Evolutionary conservation across 768 basidiomycete genomes (phyloP).

Genomic region (Naganishia antarctica): DNA sequence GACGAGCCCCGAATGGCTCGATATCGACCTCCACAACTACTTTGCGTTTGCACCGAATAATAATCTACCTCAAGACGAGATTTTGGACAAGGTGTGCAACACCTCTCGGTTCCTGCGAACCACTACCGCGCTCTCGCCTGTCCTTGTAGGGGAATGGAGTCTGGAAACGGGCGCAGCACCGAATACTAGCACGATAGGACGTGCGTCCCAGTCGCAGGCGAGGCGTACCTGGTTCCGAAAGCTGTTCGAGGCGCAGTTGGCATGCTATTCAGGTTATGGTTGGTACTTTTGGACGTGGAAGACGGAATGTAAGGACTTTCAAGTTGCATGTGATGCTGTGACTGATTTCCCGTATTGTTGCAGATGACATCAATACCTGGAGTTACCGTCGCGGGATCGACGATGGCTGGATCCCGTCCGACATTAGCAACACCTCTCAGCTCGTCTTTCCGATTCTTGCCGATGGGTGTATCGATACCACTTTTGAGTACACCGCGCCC

Average conservation of each 20-base stretch:
- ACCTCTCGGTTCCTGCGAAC: constrained; percentile 36
- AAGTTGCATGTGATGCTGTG: too few species aligned
- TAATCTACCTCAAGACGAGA: constrained; percentile 40
- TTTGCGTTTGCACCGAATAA: constrained; percentile 44
- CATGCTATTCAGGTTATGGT: constrained; percentile 40
- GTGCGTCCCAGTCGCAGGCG: constrained; percentile 32
- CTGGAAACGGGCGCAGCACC: constrained; percentile 39
- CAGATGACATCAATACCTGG: constrained; percentile 47
- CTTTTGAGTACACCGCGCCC: constrained; percentile 43
- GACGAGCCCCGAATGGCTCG: constrained; percentile 27
- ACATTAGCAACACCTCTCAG: constrained; percentile 41
- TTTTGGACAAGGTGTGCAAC: constrained; percentile 44
- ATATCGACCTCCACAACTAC: constrained; percentile 46
- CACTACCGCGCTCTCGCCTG: neutral
- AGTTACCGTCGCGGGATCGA: constrained; percentile 36
- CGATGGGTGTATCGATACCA: constrained; percentile 43
- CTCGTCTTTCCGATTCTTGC: constrained; percentile 38
- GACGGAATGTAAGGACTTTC: constrained; percentile 27
- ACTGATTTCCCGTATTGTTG: too few species aligned
- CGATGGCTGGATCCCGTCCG: constrained; percentile 43
- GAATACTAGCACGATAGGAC: neutral
- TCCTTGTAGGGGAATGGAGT: constrained; percentile 46
- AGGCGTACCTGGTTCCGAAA: constrained; percentile 46
- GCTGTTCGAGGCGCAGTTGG: constrained; percentile 47
- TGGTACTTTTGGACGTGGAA: constrained; percentile 49